Percentiles rank a stretch among this genome's conserved stretches.
Conservation (phyloP, 2,329 filamentous ascomycete species). For the Dactylellina leptospora region DNA sequence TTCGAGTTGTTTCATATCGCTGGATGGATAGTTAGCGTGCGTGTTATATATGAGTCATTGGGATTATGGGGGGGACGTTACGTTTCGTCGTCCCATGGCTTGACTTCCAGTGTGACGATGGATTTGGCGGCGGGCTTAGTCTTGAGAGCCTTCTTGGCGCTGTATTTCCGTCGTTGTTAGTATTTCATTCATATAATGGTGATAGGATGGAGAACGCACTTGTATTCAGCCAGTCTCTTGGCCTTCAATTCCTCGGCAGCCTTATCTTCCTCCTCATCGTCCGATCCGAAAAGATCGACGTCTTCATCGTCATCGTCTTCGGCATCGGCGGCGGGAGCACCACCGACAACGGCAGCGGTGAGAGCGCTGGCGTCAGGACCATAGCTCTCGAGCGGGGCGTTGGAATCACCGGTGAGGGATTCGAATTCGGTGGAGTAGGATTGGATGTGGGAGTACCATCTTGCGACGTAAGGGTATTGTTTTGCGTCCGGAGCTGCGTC, state of each 20-base stretch:
- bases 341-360: slow-evolving; percentile 82
- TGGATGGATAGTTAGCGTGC: slow-evolving; percentile 67
- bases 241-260: slow-evolving; percentile 78
- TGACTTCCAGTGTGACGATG: slow-evolving; percentile 92
- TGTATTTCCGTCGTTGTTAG: slow-evolving; percentile 67
- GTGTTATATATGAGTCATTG: background rate
- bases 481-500: slow-evolving; percentile 76
- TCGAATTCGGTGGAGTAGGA: slow-evolving; percentile 92
- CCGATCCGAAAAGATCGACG: slow-evolving; percentile 90
- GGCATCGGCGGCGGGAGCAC: slow-evolving; percentile 72
- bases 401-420: slow-evolving; percentile 87
- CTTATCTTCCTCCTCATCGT: slow-evolving; percentile 92
- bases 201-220: slow-evolving; percentile 11
- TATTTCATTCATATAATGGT: background rate
- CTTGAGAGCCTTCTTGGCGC: slow-evolving; percentile 95
- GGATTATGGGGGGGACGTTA: slow-evolving; percentile 65
- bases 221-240: slow-evolving; percentile 74
- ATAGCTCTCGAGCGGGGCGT: slow-evolving; percentile 87
- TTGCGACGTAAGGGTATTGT: slow-evolving; percentile 92
- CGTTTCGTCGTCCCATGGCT: slow-evolving; percentile 80
- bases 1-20: slow-evolving; percentile 85
- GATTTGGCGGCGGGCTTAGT: slow-evolving; percentile 93
- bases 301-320: slow-evolving; percentile 72
- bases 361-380: slow-evolving; percentile 76
- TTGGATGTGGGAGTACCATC: slow-evolving; percentile 99